Conservation (phyloP, 495 filamentous ascomycete genomes). For the Neurospora pannonica region DNA sequence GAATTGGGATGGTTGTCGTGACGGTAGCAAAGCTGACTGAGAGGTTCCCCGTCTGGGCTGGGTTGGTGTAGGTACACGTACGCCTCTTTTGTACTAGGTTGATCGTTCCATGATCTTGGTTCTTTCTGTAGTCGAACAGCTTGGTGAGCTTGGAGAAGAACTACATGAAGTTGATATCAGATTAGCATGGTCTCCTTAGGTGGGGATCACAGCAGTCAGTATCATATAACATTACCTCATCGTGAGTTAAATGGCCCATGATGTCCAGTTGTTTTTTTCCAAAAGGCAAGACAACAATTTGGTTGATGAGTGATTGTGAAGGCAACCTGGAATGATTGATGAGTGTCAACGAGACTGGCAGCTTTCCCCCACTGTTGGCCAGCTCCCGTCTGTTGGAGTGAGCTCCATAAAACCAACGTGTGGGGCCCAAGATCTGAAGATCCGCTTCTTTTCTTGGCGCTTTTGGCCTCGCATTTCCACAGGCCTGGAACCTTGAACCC, state of each 20-base stretch:
- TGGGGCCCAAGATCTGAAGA: background rate
- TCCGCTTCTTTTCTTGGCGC: background rate
- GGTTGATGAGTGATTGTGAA: background rate
- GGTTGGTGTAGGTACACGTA: constrained; percentile 25
- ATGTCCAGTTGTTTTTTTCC: background rate
- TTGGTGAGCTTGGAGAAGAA: constrained; percentile 74
- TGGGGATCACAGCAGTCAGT: background rate
- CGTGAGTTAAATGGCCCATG: constrained; percentile 51
- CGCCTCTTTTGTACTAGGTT: constrained; percentile 79
- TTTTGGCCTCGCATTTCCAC: background rate
- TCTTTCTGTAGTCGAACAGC: constrained; percentile 61
- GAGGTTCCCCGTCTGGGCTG: background rate
- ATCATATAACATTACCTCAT: constrained; percentile 49
- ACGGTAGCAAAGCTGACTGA: background rate
- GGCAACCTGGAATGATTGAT: background rate
- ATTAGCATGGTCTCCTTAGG: constrained; percentile 15
- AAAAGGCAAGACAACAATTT: background rate
- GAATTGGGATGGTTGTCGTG: constrained; percentile 10
- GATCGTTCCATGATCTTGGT: constrained; percentile 65
- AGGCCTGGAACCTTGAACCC: background rate
- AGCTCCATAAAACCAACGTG: background rate
- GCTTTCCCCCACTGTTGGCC: background rate
- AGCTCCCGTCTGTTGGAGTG: background rate
- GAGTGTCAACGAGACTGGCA: background rate
- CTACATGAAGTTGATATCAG: constrained; percentile 30